Percentiles rank a stretch among this genome's conserved stretches.
Conservation (phyloP, 768 basidiomycete genomes). For the Boletus edulis region DNA sequence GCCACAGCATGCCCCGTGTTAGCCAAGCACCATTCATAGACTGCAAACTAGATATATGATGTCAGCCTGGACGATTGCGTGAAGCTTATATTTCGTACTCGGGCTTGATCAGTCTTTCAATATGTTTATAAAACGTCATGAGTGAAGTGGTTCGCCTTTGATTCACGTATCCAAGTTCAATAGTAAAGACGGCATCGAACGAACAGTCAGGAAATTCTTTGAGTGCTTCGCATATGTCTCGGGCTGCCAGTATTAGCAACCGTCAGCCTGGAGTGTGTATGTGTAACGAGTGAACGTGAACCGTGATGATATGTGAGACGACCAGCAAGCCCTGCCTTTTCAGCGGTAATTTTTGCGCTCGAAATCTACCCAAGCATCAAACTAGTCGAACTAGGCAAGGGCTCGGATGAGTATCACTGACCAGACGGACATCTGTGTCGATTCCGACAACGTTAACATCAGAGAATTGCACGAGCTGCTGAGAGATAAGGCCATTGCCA, state of each 20-base stretch:
- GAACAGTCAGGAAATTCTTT: neutral
- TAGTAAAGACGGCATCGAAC: constrained; percentile 8
- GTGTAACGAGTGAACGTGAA: neutral
- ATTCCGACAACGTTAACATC: constrained; percentile 7
- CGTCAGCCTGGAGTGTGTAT: neutral
- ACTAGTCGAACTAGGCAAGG: neutral
- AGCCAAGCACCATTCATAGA: constrained; percentile 6
- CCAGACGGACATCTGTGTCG: constrained; percentile 2
- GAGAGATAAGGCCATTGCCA: neutral
- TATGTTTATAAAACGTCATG: neutral
- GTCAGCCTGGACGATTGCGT: neutral
- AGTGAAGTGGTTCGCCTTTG: neutral
- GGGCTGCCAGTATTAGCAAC: neutral
- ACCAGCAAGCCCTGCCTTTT: neutral
- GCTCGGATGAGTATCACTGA: neutral
- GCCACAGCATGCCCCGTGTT: neutral
- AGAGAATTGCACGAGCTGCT: constrained; percentile 6
- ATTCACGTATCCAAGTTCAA: constrained; percentile 9
- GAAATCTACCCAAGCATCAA: neutral
- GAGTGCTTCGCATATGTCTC: constrained; percentile 3
- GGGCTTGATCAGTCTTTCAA: constrained; percentile 6
- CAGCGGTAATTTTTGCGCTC: neutral
- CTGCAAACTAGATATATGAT: neutral
- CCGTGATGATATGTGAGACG: neutral
- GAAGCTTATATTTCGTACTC: neutral